Evolutionary conservation across 2,329 filamentous ascomycete species (phyloP).

Genomic region (Aspergillus tanneri): DNA sequence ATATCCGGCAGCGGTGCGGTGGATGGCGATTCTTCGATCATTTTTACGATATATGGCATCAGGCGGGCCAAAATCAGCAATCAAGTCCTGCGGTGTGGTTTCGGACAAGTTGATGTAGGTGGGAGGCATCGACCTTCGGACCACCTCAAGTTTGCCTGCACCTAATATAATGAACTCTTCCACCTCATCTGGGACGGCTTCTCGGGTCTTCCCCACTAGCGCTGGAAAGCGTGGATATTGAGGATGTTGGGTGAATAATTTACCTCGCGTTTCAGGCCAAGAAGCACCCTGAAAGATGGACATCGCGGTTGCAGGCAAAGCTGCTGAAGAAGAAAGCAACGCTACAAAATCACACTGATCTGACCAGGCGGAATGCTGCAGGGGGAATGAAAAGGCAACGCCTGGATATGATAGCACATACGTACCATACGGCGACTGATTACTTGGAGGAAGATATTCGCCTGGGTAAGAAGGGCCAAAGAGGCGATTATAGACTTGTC

Average conservation of each 20-base stretch:
- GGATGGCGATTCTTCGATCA: constrained; percentile 84
- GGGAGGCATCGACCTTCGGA: constrained; percentile 65
- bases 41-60: constrained; percentile 92
- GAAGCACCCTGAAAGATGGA: constrained; percentile 87
- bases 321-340: constrained; percentile 74
- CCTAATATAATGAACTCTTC: constrained; percentile 76
- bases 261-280: constrained; percentile 78
- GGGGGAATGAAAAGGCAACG: constrained; percentile 85
- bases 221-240: constrained; percentile 71
- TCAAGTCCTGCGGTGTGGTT: constrained; percentile 86
- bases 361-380: constrained; percentile 72
- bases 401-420: constrained; percentile 95
- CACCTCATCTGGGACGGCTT: constrained; percentile 83
- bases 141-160: constrained; percentile 73
- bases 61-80: constrained; percentile 86
- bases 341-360: constrained; percentile 76
- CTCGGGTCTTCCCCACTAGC: constrained; percentile 68
- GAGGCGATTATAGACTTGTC: constrained; percentile 88
- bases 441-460: constrained; percentile 73
- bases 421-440: constrained; percentile 61
- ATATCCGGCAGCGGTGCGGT: constrained; percentile 45
- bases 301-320: constrained; percentile 77
- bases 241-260: constrained; percentile 72
- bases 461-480: constrained; percentile 92
- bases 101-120: constrained; percentile 76